These are phyloP conservation scores for Hypoxylon lienhwacheense DNA, from an alignment of 495 filamentous ascomycete species.

Conservation along the genomic window DNA sequence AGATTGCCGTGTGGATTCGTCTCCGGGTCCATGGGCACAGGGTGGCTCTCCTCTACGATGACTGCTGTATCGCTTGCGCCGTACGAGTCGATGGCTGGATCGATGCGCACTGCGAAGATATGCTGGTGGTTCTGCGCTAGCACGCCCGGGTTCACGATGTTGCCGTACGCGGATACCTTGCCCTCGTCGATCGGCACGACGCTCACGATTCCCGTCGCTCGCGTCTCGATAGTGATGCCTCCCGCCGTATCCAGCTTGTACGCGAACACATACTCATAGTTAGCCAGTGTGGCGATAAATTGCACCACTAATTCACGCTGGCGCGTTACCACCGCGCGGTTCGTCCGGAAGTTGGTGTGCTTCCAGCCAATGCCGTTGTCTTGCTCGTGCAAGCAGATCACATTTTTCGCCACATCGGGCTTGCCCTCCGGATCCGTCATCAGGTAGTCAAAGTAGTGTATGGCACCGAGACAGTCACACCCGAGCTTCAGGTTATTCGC, in stretches of 20 bases:
- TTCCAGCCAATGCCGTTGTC: conserved; percentile 67
- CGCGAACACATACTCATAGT: conserved; percentile 84
- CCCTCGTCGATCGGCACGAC: conserved; percentile 75
- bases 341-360: conserved; percentile 79
- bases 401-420: conserved; percentile 65
- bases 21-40: conserved; percentile 52
- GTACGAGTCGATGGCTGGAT: conserved; percentile 78
- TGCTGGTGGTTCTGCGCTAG: conserved; percentile 79
- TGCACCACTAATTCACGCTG: conserved; percentile 74
- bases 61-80: conserved; percentile 75
- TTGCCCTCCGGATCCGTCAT: conserved; percentile 60
- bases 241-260: conserved; percentile 87
- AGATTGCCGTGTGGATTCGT: conserved; percentile 81
- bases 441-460: conserved; percentile 69
- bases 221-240: conserved; percentile 76
- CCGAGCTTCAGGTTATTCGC: conserved; percentile 74
- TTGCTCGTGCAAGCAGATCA: conserved; percentile 78
- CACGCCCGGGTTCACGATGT: conserved; percentile 82
- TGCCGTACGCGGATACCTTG: conserved; percentile 72
- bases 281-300: conserved; percentile 75
- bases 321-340: conserved; percentile 65
- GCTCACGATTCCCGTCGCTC: conserved; percentile 83
- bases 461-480: conserved; percentile 72
- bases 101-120: conserved; percentile 85
- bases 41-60: conserved; percentile 64